Conservation (phyloP, 2,329 filamentous ascomycete species). For the Kalmusia sp. region DNA sequence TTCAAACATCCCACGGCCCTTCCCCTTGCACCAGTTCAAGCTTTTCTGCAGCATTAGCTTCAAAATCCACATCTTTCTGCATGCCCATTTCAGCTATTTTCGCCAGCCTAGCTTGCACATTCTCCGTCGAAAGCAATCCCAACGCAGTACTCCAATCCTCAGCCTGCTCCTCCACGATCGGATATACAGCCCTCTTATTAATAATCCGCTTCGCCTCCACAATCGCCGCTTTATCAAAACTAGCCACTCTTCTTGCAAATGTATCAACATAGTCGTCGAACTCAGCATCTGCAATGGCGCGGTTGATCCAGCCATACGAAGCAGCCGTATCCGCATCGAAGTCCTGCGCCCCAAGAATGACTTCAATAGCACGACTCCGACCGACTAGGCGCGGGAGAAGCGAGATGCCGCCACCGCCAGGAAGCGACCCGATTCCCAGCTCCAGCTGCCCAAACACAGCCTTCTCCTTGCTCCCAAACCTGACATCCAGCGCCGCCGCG, state of each 20-base stretch:
- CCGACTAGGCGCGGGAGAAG: slow-evolving; percentile 1
- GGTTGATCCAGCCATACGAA: background rate
- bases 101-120: background rate
- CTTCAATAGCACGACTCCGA: background rate
- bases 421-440: background rate
- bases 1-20: background rate
- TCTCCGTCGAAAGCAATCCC: background rate
- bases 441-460: slow-evolving; percentile 1
- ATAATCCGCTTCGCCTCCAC: background rate
- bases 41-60: background rate
- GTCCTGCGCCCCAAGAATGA: slow-evolving; percentile 3
- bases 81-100: background rate
- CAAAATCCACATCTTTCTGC: background rate
- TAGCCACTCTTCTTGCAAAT: background rate
- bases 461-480: slow-evolving; percentile 7
- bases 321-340: slow-evolving; percentile 5
- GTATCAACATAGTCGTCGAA: slow-evolving; percentile 1
- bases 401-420: slow-evolving; percentile 6
- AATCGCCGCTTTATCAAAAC: slow-evolving; percentile 2
- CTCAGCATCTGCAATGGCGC: background rate
- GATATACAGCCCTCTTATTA: slow-evolving; percentile 1
- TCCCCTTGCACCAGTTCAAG: background rate
- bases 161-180: slow-evolving; percentile 1
- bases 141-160: background rate
- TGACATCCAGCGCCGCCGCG: slow-evolving; percentile 1